Conservation (phyloP, 2,329 filamentous ascomycete species). For the Capronia americana region DNA sequence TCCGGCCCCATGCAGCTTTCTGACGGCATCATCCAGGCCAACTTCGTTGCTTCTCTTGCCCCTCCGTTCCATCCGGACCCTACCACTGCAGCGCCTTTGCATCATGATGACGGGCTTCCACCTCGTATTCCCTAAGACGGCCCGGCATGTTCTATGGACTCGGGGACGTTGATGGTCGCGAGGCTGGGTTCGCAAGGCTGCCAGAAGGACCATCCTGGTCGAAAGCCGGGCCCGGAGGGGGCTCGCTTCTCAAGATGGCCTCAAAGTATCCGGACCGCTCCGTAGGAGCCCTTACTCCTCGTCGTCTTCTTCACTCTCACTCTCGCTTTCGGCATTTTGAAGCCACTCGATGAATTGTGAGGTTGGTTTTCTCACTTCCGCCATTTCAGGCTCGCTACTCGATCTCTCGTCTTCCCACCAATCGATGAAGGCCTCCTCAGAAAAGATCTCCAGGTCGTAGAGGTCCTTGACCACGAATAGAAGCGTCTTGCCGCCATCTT, state of each 20-base stretch:
- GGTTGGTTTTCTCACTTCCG: conserved; percentile 73
- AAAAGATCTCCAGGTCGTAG: conserved; percentile 81
- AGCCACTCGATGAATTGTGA: conserved; percentile 82
- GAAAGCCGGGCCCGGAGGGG: too few species aligned
- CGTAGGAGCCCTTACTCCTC: conserved; percentile 48
- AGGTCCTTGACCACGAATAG: conserved; percentile 82
- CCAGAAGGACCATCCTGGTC: too few species aligned
- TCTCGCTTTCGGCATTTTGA: conserved; percentile 74
- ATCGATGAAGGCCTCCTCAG: conserved; percentile 83
- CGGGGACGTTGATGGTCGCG: not conserved
- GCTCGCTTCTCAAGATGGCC: not conserved
- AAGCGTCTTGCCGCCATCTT: conserved; percentile 71
- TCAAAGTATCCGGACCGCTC: not conserved
- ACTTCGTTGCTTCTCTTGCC: not conserved
- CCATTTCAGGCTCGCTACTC: conserved; percentile 71
- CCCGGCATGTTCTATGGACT: not conserved
- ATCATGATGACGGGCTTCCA: not conserved
- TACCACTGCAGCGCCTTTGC: not conserved
- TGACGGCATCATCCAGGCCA: not conserved
- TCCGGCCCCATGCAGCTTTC: not conserved
- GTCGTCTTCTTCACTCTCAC: conserved; percentile 68
- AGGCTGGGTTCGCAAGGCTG: not conserved
- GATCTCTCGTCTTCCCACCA: conserved; percentile 87
- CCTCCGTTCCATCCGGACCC: not conserved
- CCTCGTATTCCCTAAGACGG: not conserved